Percentiles rank a stretch among this genome's conserved stretches.
These are phyloP conservation scores for Rhizopus microsporus DNA, from an alignment of 371 early-diverging fungal species.

Conservation along the genomic window DNA sequence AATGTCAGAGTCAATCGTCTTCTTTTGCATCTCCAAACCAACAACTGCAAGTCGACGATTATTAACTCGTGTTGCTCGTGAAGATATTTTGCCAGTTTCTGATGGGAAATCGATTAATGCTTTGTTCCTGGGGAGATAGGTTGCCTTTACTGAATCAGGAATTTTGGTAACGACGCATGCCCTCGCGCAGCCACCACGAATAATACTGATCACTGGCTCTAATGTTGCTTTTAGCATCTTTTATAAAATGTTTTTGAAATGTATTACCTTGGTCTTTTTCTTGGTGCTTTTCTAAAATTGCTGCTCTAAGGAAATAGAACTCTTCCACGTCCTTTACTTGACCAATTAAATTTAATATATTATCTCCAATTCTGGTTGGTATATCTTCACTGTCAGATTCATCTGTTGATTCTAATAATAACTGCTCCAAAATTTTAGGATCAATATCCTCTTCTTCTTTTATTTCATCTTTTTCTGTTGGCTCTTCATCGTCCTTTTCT, in stretches of 20 bases:
- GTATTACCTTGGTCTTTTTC: constrained; percentile 16
- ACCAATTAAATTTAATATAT: constrained; percentile 40
- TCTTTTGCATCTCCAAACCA: constrained; percentile 46
- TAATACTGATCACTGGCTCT: constrained; percentile 12
- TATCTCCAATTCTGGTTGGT: constrained; percentile 13
- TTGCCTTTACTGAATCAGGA: constrained; percentile 66
- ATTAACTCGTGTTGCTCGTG: constrained; percentile 63
- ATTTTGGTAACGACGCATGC: constrained; percentile 72
- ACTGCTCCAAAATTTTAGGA: constrained; percentile 23
- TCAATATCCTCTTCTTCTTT: constrained; percentile 16
- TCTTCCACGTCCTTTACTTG: constrained; percentile 58
- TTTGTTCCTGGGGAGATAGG: constrained; percentile 59
- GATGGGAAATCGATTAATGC: constrained; percentile 41
- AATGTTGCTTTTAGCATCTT: background rate
- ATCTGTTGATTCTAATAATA: constrained; percentile 17
- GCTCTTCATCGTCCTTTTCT: constrained; percentile 39
- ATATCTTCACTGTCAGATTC: constrained; percentile 20
- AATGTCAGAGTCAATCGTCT: constrained; percentile 65
- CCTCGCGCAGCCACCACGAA: constrained; percentile 76
- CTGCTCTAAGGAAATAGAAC: constrained; percentile 51
- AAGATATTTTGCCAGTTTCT: constrained; percentile 45
- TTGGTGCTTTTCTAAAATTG: constrained; percentile 40
- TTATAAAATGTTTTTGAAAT: constrained; percentile 6
- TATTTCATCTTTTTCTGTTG: constrained; percentile 38
- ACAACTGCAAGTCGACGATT: constrained; percentile 56